Conservation (phyloP, 345 rosid species). For the Eucalyptus rudis region DNA sequence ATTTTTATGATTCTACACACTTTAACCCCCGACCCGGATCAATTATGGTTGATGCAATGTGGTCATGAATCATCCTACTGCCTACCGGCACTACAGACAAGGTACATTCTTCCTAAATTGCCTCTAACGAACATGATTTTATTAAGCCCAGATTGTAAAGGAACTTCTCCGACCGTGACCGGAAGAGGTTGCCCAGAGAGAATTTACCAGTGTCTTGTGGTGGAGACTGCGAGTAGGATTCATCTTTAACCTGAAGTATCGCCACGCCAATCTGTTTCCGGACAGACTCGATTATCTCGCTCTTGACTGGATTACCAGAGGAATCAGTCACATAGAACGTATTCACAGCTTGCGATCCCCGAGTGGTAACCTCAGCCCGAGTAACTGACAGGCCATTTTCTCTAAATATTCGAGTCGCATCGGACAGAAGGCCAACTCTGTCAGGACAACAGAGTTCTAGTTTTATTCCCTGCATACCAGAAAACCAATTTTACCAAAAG, state of each 20-base stretch:
- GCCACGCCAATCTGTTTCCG: constrained; percentile 62
- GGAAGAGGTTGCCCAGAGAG: constrained; percentile 58
- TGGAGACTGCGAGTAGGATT: constrained; percentile 18
- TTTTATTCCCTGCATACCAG: constrained; percentile 53
- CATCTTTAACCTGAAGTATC: constrained; percentile 57
- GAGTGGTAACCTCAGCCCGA: constrained; percentile 83
- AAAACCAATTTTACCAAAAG: neutral
- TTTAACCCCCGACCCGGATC: neutral
- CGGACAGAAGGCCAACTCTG: constrained; percentile 76
- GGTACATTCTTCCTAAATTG: neutral
- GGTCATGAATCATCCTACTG: neutral
- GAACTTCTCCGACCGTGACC: constrained; percentile 62
- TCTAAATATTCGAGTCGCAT: constrained; percentile 87
- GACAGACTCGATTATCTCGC: constrained; percentile 66
- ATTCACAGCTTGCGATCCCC: constrained; percentile 71
- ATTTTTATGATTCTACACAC: neutral
- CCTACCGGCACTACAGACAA: neutral
- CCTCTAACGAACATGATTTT: constrained; percentile 33
- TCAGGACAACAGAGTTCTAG: constrained; percentile 76
- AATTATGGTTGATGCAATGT: neutral
- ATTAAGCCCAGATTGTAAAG: constrained; percentile 61
- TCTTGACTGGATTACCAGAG: constrained; percentile 57
- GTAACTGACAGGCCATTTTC: constrained; percentile 82
- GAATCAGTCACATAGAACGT: constrained; percentile 73
- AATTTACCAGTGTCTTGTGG: constrained; percentile 26